Evolutionary conservation across 108 stramenopile species (phyloP).

Genomic region (Schizochytrium sp.): DNA sequence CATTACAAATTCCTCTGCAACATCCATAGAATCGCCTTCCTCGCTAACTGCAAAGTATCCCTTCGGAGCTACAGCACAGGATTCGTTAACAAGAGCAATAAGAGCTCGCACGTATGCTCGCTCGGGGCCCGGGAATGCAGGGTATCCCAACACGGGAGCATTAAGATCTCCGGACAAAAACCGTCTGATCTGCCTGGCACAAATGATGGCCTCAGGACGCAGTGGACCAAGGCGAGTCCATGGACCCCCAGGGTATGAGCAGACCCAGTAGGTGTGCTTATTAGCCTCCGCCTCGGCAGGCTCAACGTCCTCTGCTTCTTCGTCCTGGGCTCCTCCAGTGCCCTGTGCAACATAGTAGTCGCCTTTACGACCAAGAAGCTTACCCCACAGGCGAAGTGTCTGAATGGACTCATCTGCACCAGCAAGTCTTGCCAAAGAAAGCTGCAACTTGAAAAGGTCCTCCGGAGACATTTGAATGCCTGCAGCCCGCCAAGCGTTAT

Average conservation of each 20-base stretch:
- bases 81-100: conserved; percentile 76
- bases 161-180: conserved; percentile 75
- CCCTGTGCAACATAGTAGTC: conserved; percentile 76
- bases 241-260: conserved; percentile 57
- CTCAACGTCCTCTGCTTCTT: conserved; percentile 68
- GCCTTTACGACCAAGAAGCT: conserved; percentile 63
- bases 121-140: conserved; percentile 77
- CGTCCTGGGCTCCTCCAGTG: conserved; percentile 61
- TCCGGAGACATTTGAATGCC: conserved; percentile 49
- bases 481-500: conserved; percentile 58
- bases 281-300: conserved; percentile 73
- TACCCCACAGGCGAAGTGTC: conserved; percentile 73
- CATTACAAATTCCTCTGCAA: conserved; percentile 72
- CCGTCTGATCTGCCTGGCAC: conserved; percentile 68
- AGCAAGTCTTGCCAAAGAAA: conserved; percentile 71
- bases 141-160: conserved; percentile 72
- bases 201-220: conserved; percentile 69
- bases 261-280: conserved; percentile 77
- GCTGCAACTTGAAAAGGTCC: conserved; percentile 67
- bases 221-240: conserved; percentile 76
- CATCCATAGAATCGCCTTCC: conserved; percentile 70
- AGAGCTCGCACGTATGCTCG: conserved; percentile 70
- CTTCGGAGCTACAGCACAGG: conserved; percentile 70
- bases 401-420: conserved; percentile 66
- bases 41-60: conserved; percentile 71